phyloP scores from a whole-genome alignment of 2,329 filamentous ascomycete genomes.

The Colletotrichum sp. region DNA sequence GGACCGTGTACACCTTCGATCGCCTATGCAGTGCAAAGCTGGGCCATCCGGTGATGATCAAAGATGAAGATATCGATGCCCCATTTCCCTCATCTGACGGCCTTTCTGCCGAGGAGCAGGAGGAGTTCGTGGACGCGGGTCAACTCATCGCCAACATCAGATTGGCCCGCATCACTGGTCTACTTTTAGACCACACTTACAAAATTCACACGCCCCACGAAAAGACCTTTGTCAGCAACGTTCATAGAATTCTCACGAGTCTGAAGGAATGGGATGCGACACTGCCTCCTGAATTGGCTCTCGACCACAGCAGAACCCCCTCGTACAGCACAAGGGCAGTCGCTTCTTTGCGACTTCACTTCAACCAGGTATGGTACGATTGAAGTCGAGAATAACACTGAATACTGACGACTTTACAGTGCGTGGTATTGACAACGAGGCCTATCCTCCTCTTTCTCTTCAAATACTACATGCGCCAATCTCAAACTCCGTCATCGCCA shows the following conservation, averaged over 20 bases:
- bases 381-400: background rate
- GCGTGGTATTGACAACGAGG: constrained; percentile 34
- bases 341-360: constrained; percentile 38
- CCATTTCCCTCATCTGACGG: constrained; percentile 31
- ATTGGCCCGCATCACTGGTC: constrained; percentile 31
- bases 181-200: background rate
- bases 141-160: constrained; percentile 30
- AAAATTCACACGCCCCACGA: background rate
- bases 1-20: constrained; percentile 36
- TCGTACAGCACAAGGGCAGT: background rate
- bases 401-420: constrained; percentile 21
- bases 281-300: background rate
- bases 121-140: constrained; percentile 30
- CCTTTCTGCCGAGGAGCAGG: constrained; percentile 26
- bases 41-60: constrained; percentile 30
- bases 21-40: constrained; percentile 34
- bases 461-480: constrained; percentile 26
- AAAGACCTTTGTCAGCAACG: background rate
- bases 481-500: background rate
- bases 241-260: background rate
- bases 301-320: background rate
- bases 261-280: background rate
- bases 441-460: constrained; percentile 33
- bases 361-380: constrained; percentile 18
- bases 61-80: constrained; percentile 35